Evolutionary conservation across 2,329 filamentous ascomycete species (phyloP), one percentile per base, ranked within the genome.

Genomic region (Colletotrichum karsti): DNA sequence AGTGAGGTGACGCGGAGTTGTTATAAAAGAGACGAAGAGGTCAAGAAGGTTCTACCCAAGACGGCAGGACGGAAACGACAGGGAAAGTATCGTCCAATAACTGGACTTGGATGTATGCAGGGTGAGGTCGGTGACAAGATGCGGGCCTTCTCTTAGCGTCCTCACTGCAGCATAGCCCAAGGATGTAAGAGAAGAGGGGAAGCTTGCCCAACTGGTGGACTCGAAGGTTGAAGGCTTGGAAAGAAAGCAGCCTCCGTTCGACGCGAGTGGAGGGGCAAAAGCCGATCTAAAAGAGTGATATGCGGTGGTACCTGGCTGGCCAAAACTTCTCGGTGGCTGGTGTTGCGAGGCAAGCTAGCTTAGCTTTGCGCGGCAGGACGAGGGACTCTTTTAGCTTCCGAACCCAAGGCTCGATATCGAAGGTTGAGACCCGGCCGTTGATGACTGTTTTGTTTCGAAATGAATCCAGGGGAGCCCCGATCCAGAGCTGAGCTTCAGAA

Each of bases 11-110:
- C 60, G 44, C 65, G 53, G 60, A 18, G 69, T 55, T 70, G 77
- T 66, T 88, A 70, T 68, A 69, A 35, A 22, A 46, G 76, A 70
- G 26, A 73, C 73, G 41, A 76, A 64, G 50, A 74, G 73, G 13
- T 76, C 13, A 24, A 46, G 42, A 48, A 48, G 60, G 20, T 67
- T 22, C 54, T 42, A 33, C 30, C 44, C 62, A 67, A 65, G 61
- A 46, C 55, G 28, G 55, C 62, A 62, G 35, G 55, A 55, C 55
- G 66, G 61, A 66, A 53, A 57, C 39, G 35, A 67, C 33, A 42
- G 48, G 18, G 37, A 44, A 53, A 24, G 35, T 12, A 44, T 55
- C 15, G 51, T 26, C 63, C 58, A 67, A 67, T 63, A 35, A 53
- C n/a, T 39, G 28, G 35, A 51, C 18, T 39, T 30, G 28, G 15